phyloP scores from a whole-genome alignment of 2,329 filamentous ascomycete species.

The Alternaria sp. region DNA sequence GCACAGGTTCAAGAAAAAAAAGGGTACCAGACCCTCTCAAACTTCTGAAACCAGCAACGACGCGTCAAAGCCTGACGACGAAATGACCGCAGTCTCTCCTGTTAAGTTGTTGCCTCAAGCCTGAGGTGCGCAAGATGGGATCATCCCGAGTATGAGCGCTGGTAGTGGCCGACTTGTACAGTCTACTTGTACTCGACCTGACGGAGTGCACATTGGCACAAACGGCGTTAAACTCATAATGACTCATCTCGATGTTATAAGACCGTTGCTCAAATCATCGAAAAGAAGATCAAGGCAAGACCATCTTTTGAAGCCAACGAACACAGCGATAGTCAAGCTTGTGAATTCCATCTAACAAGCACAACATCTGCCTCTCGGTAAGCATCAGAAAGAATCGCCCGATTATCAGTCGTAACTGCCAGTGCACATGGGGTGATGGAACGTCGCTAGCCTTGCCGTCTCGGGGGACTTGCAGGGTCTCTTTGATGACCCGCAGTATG shows the following conservation, averaged over 20 bases:
- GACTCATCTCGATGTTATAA: background rate
- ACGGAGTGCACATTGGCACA: background rate
- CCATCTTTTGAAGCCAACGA: background rate
- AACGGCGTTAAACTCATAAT: background rate
- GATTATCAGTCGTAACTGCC: background rate
- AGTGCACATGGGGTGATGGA: background rate
- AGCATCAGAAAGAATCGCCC: background rate
- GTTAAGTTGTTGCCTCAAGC: background rate
- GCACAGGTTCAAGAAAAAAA: background rate
- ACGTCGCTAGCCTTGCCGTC: constrained; percentile 4
- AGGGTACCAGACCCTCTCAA: too few species aligned
- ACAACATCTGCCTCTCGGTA: background rate
- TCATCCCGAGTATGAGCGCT: background rate
- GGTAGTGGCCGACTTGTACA: background rate
- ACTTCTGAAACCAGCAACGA: background rate
- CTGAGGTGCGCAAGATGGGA: background rate
- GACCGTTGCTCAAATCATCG: background rate
- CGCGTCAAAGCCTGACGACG: constrained; percentile 1
- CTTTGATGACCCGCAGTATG: constrained; percentile 12
- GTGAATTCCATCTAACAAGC: background rate
- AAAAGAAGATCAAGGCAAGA: background rate
- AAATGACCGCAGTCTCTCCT: constrained; percentile 1
- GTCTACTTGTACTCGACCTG: background rate
- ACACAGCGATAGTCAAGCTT: background rate
- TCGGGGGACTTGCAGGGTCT: constrained; percentile 1